Percentiles rank a stretch among this genome's conserved stretches.
phyloP scores from a whole-genome alignment of 2,329 filamentous ascomycete species.

The Pezicula radicicola region DNA sequence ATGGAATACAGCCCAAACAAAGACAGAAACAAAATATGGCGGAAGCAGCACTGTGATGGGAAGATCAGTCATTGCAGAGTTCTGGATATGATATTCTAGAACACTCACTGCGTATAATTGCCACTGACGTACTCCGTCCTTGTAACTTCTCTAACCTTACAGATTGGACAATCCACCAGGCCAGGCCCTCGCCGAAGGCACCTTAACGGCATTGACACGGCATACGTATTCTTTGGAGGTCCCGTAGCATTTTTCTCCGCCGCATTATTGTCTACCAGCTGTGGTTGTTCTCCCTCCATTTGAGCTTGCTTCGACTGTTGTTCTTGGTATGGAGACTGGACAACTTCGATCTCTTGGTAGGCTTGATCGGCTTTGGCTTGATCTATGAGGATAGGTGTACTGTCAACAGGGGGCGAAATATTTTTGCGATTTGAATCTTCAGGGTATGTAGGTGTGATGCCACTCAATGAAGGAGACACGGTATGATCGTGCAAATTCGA shows the following conservation, averaged over 20 bases:
- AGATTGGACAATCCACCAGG: neutral
- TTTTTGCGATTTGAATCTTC: neutral
- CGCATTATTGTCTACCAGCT: neutral
- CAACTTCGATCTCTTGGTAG: neutral
- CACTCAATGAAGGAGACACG: neutral
- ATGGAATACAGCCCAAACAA: conserved; percentile 39
- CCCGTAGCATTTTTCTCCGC: neutral
- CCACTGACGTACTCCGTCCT: neutral
- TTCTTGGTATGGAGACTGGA: neutral
- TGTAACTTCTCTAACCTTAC: neutral
- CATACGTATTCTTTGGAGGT: neutral
- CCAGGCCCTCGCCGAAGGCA: neutral
- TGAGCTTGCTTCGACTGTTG: too few relatives aligned
- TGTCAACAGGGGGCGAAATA: neutral
- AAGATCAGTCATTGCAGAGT: neutral
- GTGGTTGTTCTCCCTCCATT: too few relatives aligned
- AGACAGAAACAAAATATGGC: conserved; percentile 15
- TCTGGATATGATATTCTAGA: neutral
- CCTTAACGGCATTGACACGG: neutral
- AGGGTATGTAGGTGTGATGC: neutral
- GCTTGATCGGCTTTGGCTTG: neutral
- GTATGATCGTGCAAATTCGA: neutral
- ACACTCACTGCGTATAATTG: neutral
- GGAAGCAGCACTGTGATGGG: conserved; percentile 13
- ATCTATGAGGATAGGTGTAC: neutral